Conservation (phyloP, 768 basidiomycete genomes). For the Suillus paluster region DNA sequence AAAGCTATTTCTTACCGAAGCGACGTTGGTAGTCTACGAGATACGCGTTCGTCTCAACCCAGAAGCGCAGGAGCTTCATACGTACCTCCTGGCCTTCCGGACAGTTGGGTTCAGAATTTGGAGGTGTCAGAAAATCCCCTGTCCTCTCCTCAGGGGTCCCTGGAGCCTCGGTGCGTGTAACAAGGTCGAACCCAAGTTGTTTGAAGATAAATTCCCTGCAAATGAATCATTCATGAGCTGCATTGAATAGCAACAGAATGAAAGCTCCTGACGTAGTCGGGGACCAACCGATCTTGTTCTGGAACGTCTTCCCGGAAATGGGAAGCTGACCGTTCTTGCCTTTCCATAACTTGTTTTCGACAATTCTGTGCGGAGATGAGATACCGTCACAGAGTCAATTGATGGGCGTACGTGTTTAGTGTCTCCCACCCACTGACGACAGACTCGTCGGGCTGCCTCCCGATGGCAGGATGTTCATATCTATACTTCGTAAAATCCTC, state of each 20-base stretch:
- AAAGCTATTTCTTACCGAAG: conserved; percentile 40
- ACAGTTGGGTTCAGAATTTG: conserved; percentile 51
- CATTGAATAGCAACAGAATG: conserved; percentile 3
- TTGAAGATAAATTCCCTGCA: conserved; percentile 47
- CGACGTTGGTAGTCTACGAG: conserved; percentile 57
- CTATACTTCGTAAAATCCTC: conserved; percentile 71
- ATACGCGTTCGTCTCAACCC: conserved; percentile 80
- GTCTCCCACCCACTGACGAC: conserved; percentile 68
- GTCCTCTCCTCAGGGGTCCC: background rate
- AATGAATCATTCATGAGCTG: conserved; percentile 16
- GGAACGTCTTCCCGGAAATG: conserved; percentile 57
- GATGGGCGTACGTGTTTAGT: conserved; percentile 59
- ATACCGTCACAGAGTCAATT: background rate
- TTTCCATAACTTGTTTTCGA: conserved; percentile 79
- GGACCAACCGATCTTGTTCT: conserved; percentile 70
- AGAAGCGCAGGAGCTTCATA: conserved; percentile 72
- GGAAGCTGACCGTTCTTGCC: conserved; percentile 64
- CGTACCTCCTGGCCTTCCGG: conserved; percentile 55
- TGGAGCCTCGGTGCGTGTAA: conserved; percentile 24
- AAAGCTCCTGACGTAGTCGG: conserved; percentile 52
- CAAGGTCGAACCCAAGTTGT: conserved; percentile 41
- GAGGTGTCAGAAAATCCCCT: conserved; percentile 57
- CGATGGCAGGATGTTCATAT: conserved; percentile 55
- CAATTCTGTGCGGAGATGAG: conserved; percentile 48
- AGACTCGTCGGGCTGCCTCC: conserved; percentile 58